Conservation (phyloP, 768 basidiomycete genomes). For the Hemileccinum rubropunctum region DNA sequence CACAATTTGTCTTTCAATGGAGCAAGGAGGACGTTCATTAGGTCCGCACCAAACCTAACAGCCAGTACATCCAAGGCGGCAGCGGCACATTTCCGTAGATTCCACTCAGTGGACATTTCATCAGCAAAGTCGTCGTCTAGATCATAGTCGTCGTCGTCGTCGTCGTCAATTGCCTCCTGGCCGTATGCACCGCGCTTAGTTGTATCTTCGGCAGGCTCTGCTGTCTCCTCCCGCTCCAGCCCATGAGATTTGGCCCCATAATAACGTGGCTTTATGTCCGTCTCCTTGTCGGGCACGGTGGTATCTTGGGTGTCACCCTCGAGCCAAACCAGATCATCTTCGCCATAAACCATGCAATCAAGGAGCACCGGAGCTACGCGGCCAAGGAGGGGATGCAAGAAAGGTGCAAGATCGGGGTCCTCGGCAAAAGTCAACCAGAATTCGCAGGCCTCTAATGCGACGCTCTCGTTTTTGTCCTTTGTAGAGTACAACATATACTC, state of each 20-base stretch:
- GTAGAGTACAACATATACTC: conserved; percentile 99
- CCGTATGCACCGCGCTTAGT: conserved; percentile 64
- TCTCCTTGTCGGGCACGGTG: conserved; percentile 86
- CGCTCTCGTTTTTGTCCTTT: conserved; percentile 95
- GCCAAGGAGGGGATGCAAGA: conserved; percentile 81
- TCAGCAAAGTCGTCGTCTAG: conserved; percentile 86
- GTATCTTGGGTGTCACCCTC: conserved; percentile 91
- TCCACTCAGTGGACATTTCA: conserved; percentile 98
- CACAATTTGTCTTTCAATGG: conserved; percentile 93
- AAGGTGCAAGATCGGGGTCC: conserved; percentile 81
- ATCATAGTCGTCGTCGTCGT: conserved; percentile 88
- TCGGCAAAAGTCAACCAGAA: conserved; percentile 99
- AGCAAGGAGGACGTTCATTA: conserved; percentile 84
- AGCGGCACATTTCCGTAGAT: conserved; percentile 95
- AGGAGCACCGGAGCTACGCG: conserved; percentile 94
- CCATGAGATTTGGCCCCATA: conserved; percentile 86
- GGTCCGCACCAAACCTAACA: conserved; percentile 86
- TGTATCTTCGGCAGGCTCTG: conserved; percentile 36
- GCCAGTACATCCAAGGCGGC: conserved; percentile 97
- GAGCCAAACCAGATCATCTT: conserved; percentile 93
- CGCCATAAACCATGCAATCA: conserved; percentile 96
- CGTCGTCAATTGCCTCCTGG: conserved; percentile 78
- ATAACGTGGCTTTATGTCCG: conserved; percentile 95
- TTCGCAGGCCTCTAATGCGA: conserved; percentile 97
- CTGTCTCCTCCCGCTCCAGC: conserved; percentile 64